Percentiles rank a stretch among this genome's conserved stretches.
phyloP scores from a whole-genome alignment of 2,329 filamentous ascomycete species.

The Ascochyta lentis region DNA sequence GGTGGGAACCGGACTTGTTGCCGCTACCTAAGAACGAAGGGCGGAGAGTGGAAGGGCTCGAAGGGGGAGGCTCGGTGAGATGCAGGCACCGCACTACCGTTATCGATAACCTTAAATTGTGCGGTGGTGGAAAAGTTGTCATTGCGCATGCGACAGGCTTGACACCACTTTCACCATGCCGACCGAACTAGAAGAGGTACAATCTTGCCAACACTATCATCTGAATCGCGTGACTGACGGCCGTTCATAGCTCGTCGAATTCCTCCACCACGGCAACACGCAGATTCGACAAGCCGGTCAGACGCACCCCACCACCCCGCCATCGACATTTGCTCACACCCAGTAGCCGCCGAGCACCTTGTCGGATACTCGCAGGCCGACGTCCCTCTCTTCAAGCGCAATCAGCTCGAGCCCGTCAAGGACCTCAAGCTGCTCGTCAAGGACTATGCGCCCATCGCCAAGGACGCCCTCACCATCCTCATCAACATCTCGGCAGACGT shows the following conservation, averaged over 20 bases:
- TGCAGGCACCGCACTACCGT: constrained; percentile 10
- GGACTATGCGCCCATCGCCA: constrained; percentile 89
- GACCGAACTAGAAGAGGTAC: constrained; percentile 59
- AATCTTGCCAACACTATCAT: background rate
- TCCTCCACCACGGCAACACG: constrained; percentile 89
- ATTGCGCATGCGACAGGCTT: constrained; percentile 20
- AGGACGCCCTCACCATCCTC: constrained; percentile 88
- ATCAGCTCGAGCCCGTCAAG: constrained; percentile 78
- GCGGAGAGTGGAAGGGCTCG: constrained; percentile 7
- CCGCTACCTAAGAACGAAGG: background rate
- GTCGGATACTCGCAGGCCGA: constrained; percentile 82
- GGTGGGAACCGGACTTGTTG: too few species aligned
- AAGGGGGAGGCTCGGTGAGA: background rate
- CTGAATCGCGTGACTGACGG: background rate
- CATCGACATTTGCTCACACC: constrained; percentile 24
- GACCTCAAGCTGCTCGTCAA: constrained; percentile 86
- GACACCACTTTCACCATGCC: constrained; percentile 50
- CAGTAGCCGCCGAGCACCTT: constrained; percentile 78
- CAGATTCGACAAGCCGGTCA: constrained; percentile 83
- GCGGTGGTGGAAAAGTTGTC: constrained; percentile 34
- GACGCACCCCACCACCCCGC: constrained; percentile 36
- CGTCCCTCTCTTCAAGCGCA: constrained; percentile 81
- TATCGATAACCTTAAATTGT: constrained; percentile 46
- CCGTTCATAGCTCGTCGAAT: constrained; percentile 76
- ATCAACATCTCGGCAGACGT: constrained; percentile 82